Percentiles rank a stretch among this genome's conserved stretches.
phyloP scores from a whole-genome alignment of 164 flowering plant genomes.

The grape (Vitis vinifera) region ASM3070453v1 NC_081816.1:5535001-5535500 shows the following conservation, averaged over 20 bases:
- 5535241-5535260: conserved; percentile 1
- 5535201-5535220: background rate
- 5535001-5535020: too few species aligned
- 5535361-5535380: background rate
- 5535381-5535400: too few species aligned
- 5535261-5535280: conserved; percentile 57
- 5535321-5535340: conserved; percentile 56
- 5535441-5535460: conserved; percentile 75
- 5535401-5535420: conserved; percentile 56
- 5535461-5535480: conserved; percentile 55
- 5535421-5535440: conserved; percentile 75
- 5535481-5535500: background rate
- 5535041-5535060: too few species aligned
- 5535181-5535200: background rate
- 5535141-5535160: too few species aligned
- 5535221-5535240: background rate
- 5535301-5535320: conserved; percentile 78
- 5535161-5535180: background rate
- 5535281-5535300: conserved; percentile 79
- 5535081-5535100: too few species aligned
- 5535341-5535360: background rate
- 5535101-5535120: too few species aligned
- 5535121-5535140: too few species aligned
- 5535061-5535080: too few species aligned
- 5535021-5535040: too few species aligned